Evolutionary conservation across 306 rosid species (phyloP).

Genomic region (Gleditsia sinensis): DNA sequence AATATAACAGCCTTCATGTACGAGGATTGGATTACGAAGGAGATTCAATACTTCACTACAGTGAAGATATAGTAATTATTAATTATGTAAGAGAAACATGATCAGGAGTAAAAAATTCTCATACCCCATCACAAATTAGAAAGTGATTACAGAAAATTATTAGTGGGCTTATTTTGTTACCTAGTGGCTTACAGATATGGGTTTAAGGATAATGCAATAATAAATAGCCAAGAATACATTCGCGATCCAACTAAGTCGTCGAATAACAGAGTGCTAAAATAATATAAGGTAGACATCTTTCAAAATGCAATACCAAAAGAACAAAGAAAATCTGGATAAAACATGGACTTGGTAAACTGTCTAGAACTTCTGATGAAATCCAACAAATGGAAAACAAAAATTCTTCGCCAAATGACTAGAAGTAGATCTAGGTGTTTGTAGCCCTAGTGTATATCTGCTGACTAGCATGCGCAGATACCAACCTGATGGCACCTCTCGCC

Average conservation of each 20-base stretch:
- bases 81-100: too few species aligned
- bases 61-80: too few species aligned
- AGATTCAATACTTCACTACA: too few species aligned
- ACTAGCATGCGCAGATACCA: slow-evolving; percentile 64
- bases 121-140: too few species aligned
- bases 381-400: slow-evolving; percentile 34
- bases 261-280: background rate
- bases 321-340: slow-evolving; percentile 19
- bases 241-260: background rate
- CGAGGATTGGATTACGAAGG: too few species aligned
- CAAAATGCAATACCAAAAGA: slow-evolving; percentile 10
- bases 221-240: too few species aligned
- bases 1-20: too few species aligned
- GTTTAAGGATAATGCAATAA: too few species aligned
- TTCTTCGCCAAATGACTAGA: slow-evolving; percentile 3
- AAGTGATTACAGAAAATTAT: too few species aligned
- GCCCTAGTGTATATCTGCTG: slow-evolving; percentile 80
- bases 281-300: background rate
- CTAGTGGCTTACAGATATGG: too few species aligned
- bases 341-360: slow-evolving; percentile 17
- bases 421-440: slow-evolving; percentile 56
- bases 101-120: too few species aligned
- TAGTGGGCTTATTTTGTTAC: too few species aligned
- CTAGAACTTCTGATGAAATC: slow-evolving; percentile 26
- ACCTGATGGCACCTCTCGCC: slow-evolving; percentile 65